Conservation (phyloP, 2,329 filamentous ascomycete genomes). For the Aspergillus carbonarius region DNA sequence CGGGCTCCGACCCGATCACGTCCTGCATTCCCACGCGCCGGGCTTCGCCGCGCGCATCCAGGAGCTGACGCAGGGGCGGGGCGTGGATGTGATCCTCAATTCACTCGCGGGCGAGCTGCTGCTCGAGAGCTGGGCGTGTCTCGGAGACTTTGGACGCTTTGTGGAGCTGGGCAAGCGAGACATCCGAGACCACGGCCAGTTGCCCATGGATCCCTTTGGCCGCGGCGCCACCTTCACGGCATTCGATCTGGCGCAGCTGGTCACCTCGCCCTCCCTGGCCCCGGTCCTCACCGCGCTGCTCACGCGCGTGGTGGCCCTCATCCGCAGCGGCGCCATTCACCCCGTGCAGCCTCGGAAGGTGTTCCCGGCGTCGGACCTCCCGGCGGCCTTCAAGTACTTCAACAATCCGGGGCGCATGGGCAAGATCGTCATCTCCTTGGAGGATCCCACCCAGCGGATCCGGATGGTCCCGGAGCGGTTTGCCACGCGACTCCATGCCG, state of each 20-base stretch:
- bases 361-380: not conserved
- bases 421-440: not conserved
- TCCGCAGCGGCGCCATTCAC: too few relatives aligned
- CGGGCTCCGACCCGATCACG: constrained; percentile 13
- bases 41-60: constrained; percentile 3
- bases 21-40: constrained; percentile 8
- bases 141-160: constrained; percentile 42
- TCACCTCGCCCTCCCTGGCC: not conserved
- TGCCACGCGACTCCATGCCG: not conserved
- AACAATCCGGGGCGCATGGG: not conserved
- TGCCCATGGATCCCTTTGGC: not conserved
- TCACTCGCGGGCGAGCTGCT: constrained; percentile 13
- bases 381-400: not conserved
- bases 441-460: not conserved
- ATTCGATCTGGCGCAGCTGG: not conserved
- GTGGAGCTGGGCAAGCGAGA: constrained; percentile 49
- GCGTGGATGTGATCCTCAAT: constrained; percentile 19
- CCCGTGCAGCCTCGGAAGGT: not conserved
- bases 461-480: not conserved
- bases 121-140: constrained; percentile 12
- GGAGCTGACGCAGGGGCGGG: not conserved
- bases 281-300: not conserved
- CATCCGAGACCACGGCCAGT: constrained; percentile 18
- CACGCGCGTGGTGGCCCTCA: too few relatives aligned
- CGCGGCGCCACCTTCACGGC: not conserved